Conservation (phyloP, 192 early-diverging fungal genomes). For the Linnemannia exigua region DNA sequence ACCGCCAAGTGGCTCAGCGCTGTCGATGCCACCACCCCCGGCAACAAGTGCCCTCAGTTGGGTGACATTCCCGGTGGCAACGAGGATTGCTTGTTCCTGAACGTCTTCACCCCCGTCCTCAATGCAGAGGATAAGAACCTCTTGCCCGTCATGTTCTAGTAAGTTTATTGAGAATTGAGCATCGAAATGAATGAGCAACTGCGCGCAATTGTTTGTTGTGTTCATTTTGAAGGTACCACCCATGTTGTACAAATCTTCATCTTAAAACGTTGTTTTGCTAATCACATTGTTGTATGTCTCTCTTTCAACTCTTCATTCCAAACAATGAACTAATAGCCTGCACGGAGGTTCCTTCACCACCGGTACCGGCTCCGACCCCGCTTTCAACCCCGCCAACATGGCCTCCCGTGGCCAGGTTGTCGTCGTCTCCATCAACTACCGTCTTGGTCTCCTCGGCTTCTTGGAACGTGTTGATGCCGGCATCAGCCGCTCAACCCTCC, state of each 20-base stretch:
- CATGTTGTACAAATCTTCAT: background rate
- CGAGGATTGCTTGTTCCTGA: constrained; percentile 58
- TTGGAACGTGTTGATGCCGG: constrained; percentile 52
- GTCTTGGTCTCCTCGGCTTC: constrained; percentile 56
- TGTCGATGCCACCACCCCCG: constrained; percentile 39
- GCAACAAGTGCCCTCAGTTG: constrained; percentile 53
- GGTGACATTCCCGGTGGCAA: constrained; percentile 42
- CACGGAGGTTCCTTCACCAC: constrained; percentile 57
- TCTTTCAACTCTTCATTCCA: background rate
- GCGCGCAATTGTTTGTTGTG: background rate
- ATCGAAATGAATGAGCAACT: background rate
- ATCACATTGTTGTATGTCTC: background rate
- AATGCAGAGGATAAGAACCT: constrained; percentile 29
- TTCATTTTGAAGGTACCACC: background rate
- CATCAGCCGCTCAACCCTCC: constrained; percentile 47
- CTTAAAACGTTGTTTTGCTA: background rate
- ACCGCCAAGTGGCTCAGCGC: constrained; percentile 31
- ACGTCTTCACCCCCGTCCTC: constrained; percentile 52
- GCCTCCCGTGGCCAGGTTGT: constrained; percentile 54
- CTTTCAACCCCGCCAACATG: constrained; percentile 55
- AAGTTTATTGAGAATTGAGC: constrained; percentile 9
- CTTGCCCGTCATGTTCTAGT: constrained; percentile 58
- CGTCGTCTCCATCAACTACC: constrained; percentile 56
- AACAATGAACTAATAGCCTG: constrained; percentile 13
- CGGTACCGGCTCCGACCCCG: constrained; percentile 53